phyloP scores from a whole-genome alignment of 225 moss, liverwort and hornwort genomes.

The Rhytidiadelphus loreus region DNA sequence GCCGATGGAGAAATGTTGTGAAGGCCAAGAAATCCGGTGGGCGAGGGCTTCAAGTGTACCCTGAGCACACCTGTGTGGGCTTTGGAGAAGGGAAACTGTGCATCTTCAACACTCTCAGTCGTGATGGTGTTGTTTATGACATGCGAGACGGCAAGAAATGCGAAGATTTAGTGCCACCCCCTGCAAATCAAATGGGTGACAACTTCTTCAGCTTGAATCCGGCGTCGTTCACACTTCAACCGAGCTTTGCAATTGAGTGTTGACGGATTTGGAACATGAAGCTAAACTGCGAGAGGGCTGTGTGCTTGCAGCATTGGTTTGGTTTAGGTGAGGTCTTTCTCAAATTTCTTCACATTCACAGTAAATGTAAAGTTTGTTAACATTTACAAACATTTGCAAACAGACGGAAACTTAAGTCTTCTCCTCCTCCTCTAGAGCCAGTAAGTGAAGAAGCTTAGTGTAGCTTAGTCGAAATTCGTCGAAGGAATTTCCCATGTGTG shows the following conservation, averaged over 20 bases:
- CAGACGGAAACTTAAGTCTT: neutral
- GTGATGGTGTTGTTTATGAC: neutral
- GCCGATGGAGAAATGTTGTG: neutral
- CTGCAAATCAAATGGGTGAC: neutral
- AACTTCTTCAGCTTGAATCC: neutral
- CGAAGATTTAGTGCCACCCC: neutral
- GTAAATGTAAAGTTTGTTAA: neutral
- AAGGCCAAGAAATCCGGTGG: neutral
- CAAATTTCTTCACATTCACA: neutral
- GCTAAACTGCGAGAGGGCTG: neutral
- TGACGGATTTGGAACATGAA: neutral
- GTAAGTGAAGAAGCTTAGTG: neutral
- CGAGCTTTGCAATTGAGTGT: neutral
- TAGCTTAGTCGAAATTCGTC: neutral
- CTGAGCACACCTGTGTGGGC: neutral
- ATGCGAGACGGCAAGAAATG: neutral
- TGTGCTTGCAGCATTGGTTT: neutral
- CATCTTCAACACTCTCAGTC: conserved; percentile 16
- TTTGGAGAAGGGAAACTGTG: conserved; percentile 5
- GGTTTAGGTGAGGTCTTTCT: neutral
- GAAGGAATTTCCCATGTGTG: neutral
- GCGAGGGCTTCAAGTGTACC: conserved; percentile 10
- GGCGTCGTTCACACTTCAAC: neutral
- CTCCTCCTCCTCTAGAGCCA: neutral
- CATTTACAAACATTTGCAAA: neutral